A percentile compares a stretch with the other conserved stretches of the same genome.
These are phyloP conservation scores for Metarhizium robertsii DNA, from an alignment of 2,329 filamentous ascomycete genomes.

Conservation along the genomic window DNA sequence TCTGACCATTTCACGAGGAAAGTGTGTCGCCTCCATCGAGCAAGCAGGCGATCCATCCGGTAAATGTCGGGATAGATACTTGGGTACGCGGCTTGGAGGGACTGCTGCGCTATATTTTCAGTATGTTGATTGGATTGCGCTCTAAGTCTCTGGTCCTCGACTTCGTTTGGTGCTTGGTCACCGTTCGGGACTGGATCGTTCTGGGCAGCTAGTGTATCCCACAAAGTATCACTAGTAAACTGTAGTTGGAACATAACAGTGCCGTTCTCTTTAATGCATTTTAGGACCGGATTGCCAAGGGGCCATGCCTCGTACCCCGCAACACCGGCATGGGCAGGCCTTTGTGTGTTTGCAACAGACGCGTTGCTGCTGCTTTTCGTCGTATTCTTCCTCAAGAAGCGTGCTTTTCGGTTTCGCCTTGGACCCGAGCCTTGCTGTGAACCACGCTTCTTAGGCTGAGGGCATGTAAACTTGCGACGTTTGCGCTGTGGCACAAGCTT, in stretches of 20 bases:
- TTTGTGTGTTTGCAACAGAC: background rate
- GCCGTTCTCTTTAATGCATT: background rate
- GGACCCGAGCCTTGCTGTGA: background rate
- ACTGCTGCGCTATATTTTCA: too few species aligned
- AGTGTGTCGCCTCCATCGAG: background rate
- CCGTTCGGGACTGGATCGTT: background rate
- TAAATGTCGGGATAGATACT: background rate
- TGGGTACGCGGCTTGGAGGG: too few species aligned
- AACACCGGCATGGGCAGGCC: background rate
- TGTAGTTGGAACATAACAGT: background rate
- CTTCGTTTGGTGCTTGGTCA: background rate
- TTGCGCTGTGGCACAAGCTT: background rate
- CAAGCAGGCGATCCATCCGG: background rate
- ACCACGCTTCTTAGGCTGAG: background rate
- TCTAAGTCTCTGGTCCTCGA: background rate
- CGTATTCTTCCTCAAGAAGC: background rate
- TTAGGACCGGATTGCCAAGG: conserved; percentile 1
- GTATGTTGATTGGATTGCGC: too few species aligned
- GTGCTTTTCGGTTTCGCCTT: background rate
- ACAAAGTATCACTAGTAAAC: background rate
- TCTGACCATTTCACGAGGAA: conserved; percentile 1
- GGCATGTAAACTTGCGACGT: background rate
- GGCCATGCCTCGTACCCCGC: background rate
- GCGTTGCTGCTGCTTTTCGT: background rate
- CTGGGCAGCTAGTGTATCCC: background rate